Evolutionary conservation across 257 asterid genomes (phyloP).

Genomic region (Nicotiana knightiana): DNA sequence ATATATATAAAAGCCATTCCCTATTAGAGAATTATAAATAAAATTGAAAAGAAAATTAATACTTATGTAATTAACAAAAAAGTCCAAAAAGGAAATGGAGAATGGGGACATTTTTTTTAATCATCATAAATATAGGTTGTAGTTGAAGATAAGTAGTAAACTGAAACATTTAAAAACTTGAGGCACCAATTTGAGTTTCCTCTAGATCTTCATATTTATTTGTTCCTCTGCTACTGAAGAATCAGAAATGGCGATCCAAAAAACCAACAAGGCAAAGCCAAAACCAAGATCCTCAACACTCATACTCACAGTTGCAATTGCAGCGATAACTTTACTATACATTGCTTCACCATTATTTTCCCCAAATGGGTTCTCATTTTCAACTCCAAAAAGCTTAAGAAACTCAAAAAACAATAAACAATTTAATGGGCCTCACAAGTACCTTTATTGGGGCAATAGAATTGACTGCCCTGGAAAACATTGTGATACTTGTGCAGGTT

Average conservation of each 20-base stretch:
- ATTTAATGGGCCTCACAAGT: conserved; percentile 45
- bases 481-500: conserved; percentile 83
- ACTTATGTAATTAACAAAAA: too few species aligned
- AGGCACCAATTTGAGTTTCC: neutral
- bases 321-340: conserved; percentile 53
- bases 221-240: neutral
- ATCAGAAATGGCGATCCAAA: conserved; percentile 64
- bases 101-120: too few species aligned
- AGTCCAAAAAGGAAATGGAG: too few species aligned
- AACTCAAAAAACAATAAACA: conserved; percentile 7
- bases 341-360: conserved; percentile 46
- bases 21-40: too few species aligned
- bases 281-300: conserved; percentile 65
- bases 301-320: conserved; percentile 34
- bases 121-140: too few species aligned
- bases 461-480: conserved; percentile 99
- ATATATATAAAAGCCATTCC: too few species aligned
- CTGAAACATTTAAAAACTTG: neutral
- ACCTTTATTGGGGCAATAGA: conserved; percentile 80
- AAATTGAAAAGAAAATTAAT: too few species aligned
- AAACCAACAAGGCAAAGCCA: conserved; percentile 42
- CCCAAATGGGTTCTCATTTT: conserved; percentile 31
- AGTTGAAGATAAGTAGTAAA: neutral
- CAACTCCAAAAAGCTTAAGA: conserved; percentile 28
- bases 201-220: neutral